These are phyloP conservation scores for Eutrema yunnanense DNA, from an alignment of 345 rosid species.

Conservation along the genomic window DNA sequence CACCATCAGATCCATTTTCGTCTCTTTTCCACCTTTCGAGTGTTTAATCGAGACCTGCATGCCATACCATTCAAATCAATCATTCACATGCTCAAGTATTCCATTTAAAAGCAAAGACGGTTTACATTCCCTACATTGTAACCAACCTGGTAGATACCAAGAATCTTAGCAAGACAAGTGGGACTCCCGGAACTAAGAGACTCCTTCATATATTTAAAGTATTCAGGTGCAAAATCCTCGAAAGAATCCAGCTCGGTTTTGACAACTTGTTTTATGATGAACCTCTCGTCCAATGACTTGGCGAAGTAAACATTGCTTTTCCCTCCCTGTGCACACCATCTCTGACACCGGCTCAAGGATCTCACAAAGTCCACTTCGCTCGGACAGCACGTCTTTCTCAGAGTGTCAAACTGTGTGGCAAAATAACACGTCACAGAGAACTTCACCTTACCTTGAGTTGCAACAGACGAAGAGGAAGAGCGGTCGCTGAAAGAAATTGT, in stretches of 20 bases:
- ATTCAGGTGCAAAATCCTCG: slow-evolving; percentile 75
- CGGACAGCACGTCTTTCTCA: slow-evolving; percentile 81
- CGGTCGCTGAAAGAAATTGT: slow-evolving; percentile 64
- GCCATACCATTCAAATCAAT: slow-evolving; percentile 2
- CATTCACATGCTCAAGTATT: neutral
- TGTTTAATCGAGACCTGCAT: slow-evolving; percentile 75
- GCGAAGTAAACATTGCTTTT: slow-evolving; percentile 96
- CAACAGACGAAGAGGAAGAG: slow-evolving; percentile 36
- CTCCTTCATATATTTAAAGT: slow-evolving; percentile 71
- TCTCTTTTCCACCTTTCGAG: slow-evolving; percentile 81
- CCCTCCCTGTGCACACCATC: slow-evolving; percentile 97
- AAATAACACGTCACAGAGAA: slow-evolving; percentile 89
- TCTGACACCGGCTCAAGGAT: slow-evolving; percentile 82
- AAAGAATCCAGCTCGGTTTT: slow-evolving; percentile 94
- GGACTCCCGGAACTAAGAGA: slow-evolving; percentile 74
- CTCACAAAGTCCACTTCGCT: slow-evolving; percentile 70
- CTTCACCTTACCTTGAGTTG: slow-evolving; percentile 62
- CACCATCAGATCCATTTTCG: slow-evolving; percentile 89
- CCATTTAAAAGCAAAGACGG: neutral
- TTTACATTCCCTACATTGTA: neutral
- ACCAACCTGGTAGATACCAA: slow-evolving; percentile 96
- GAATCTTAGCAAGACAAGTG: slow-evolving; percentile 95
- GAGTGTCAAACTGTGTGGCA: slow-evolving; percentile 73
- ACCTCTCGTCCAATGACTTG: slow-evolving; percentile 90
- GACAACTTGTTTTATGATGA: slow-evolving; percentile 82